Conservation (phyloP, 2,329 filamentous ascomycete genomes). For the Calonectria ilicicola region DNA sequence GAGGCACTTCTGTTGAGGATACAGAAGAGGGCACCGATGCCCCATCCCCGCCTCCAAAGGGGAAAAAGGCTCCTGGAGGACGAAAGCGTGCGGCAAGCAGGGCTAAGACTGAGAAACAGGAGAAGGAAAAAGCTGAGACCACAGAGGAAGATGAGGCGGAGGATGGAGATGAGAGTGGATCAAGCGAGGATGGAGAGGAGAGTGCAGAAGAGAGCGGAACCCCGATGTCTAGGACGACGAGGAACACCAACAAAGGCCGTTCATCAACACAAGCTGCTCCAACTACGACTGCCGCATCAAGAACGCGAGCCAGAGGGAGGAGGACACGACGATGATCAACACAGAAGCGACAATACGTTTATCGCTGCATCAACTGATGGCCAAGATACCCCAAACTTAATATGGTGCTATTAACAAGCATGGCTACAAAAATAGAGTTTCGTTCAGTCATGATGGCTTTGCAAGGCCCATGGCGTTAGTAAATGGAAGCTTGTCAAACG, state of each 20-base stretch:
- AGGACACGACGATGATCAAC: conserved; percentile 39
- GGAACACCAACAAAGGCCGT: conserved; percentile 51
- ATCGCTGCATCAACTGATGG: not conserved
- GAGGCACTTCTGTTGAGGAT: conserved; percentile 60
- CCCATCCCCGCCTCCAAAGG: conserved; percentile 49
- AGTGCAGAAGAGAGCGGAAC: conserved; percentile 52
- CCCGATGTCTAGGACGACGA: conserved; percentile 51
- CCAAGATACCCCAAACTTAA: conserved; percentile 21
- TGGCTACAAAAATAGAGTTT: not conserved
- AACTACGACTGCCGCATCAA: conserved; percentile 13
- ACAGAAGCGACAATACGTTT: not conserved
- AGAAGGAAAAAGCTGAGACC: conserved; percentile 45
- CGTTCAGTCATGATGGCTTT: not conserved
- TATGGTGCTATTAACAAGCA: not conserved
- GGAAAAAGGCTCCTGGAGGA: conserved; percentile 57
- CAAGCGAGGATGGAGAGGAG: conserved; percentile 48
- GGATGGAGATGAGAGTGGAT: conserved; percentile 50
- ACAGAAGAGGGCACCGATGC: conserved; percentile 59
- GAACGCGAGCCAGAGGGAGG: conserved; percentile 48
- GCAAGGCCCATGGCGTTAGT: no score
- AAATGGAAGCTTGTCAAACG: not conserved
- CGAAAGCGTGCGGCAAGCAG: conserved; percentile 58
- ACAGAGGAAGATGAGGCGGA: conserved; percentile 53
- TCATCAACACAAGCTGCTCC: conserved; percentile 7
- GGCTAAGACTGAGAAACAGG: conserved; percentile 52